phyloP scores from a whole-genome alignment of 257 asterid species.

The Salvia splendens region DNA sequence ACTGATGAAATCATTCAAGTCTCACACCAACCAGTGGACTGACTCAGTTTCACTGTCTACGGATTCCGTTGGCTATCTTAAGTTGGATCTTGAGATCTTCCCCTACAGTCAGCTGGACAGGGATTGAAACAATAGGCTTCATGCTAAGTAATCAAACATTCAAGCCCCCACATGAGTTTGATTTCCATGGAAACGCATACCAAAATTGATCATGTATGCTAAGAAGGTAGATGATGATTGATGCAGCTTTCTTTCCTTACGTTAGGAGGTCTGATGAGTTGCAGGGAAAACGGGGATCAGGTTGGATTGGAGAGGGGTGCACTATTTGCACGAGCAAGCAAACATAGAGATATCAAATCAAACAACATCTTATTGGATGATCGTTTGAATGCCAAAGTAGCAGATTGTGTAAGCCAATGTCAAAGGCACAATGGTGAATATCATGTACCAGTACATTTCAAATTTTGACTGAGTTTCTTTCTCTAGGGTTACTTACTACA shows the following conservation, averaged over 20 bases:
- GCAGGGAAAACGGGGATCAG: conserved; percentile 74
- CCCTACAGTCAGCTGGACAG: conserved; percentile 58
- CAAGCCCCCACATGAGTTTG: conserved; percentile 71
- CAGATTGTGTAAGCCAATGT: conserved; percentile 95
- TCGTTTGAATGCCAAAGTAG: conserved; percentile 77
- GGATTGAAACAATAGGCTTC: conserved; percentile 58
- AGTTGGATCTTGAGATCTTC: conserved; percentile 54
- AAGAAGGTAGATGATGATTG: too few species aligned
- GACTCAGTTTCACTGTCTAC: conserved; percentile 69
- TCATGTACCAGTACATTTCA: neutral
- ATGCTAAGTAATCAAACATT: conserved; percentile 77
- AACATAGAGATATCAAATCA: conserved; percentile 80
- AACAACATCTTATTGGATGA: conserved; percentile 78
- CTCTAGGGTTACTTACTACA: conserved; percentile 85
- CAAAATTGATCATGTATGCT: conserved; percentile 2
- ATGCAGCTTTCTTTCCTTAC: too few species aligned
- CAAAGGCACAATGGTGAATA: conserved; percentile 92
- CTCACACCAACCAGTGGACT: conserved; percentile 58
- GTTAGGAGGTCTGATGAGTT: conserved; percentile 1
- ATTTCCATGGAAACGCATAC: conserved; percentile 54
- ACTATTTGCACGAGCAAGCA: conserved; percentile 85
- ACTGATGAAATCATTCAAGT: conserved; percentile 48
- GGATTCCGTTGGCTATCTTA: conserved; percentile 50
- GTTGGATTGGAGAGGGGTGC: conserved; percentile 84
- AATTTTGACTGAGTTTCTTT: neutral